Evolutionary conservation across 2,329 filamentous ascomycete species (phyloP).

Genomic region (Hypoxylon sp.): DNA sequence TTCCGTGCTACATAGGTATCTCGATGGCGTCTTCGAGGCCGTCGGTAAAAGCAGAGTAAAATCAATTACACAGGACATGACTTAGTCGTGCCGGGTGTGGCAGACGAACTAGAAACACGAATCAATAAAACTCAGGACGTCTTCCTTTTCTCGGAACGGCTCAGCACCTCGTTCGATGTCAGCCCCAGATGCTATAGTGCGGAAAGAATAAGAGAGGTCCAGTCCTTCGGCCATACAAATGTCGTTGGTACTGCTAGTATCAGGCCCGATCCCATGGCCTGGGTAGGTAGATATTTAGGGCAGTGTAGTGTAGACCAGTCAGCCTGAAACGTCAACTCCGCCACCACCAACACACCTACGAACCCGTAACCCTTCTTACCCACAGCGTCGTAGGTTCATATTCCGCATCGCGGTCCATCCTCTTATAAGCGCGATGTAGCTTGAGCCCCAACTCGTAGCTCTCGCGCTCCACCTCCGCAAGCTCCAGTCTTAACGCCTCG

Average conservation of each 20-base stretch:
- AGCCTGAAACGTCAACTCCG: not conserved
- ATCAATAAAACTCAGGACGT: conserved; percentile 4
- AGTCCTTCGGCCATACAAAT: not conserved
- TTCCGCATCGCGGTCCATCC: conserved; percentile 75
- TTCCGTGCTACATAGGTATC: conserved; percentile 28
- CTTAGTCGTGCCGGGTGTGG: conserved; percentile 12
- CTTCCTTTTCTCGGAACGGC: not conserved
- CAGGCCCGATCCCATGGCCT: not conserved
- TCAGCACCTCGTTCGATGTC: not conserved
- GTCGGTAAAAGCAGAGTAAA: conserved; percentile 6
- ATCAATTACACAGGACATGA: conserved; percentile 7
- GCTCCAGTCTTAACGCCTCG: conserved; percentile 73
- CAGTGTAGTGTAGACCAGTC: not conserved
- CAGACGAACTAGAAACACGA: conserved; percentile 8
- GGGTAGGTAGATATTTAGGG: no score
- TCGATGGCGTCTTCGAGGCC: conserved; percentile 9
- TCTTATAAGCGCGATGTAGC: conserved; percentile 81
- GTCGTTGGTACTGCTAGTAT: not conserved
- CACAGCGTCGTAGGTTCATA: conserved; percentile 80
- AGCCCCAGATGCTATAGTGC: not conserved
- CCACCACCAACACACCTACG: conserved; percentile 8
- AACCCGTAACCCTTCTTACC: conserved; percentile 81
- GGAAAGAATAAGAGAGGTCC: not conserved
- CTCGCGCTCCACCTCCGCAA: conserved; percentile 80
- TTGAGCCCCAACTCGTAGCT: conserved; percentile 85